Percentiles rank a stretch among this genome's conserved stretches.
Evolutionary conservation across 2,329 filamentous ascomycete species (phyloP).

Genomic region (Cercospora canescens): DNA sequence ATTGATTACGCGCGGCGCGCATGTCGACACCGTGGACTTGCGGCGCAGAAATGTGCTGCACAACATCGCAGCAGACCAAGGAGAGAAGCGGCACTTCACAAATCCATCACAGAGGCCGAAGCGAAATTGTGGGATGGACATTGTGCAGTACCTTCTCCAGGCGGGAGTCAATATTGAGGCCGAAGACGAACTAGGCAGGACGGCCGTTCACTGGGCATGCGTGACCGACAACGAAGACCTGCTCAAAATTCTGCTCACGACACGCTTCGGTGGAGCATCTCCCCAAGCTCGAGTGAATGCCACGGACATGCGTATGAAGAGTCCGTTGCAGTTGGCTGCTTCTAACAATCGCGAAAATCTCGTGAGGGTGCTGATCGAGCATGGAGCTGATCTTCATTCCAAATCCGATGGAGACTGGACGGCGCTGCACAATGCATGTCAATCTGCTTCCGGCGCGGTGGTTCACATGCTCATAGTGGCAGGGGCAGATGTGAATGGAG

Average conservation of each 20-base stretch:
- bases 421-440: conserved; percentile 65
- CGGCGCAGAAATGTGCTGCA: conserved; percentile 37
- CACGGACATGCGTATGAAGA: conserved; percentile 26
- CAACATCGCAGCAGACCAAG: conserved; percentile 45
- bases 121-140: conserved; percentile 22
- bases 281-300: conserved; percentile 22
- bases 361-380: conserved; percentile 85
- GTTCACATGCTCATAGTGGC: conserved; percentile 27
- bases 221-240: conserved; percentile 28
- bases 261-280: conserved; percentile 21
- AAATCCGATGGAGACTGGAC: conserved; percentile 90
- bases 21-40: conserved; percentile 26
- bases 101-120: conserved; percentile 13
- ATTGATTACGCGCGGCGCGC: conserved; percentile 34
- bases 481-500: conserved; percentile 29
- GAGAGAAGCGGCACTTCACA: conserved; percentile 14
- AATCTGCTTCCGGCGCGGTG: conserved; percentile 16
- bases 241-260: conserved; percentile 20
- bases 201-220: conserved; percentile 30
- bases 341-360: conserved; percentile 19
- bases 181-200: conserved; percentile 25
- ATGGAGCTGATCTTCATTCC: conserved; percentile 90
- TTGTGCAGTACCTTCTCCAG: conserved; percentile 27
- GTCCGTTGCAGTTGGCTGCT: conserved; percentile 26
- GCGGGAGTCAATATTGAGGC: conserved; percentile 26